A percentile compares a stretch with the other conserved stretches of the same genome.
phyloP scores from a whole-genome alignment of 306 rosid genomes.

The Ochetophila trinervis region DNA sequence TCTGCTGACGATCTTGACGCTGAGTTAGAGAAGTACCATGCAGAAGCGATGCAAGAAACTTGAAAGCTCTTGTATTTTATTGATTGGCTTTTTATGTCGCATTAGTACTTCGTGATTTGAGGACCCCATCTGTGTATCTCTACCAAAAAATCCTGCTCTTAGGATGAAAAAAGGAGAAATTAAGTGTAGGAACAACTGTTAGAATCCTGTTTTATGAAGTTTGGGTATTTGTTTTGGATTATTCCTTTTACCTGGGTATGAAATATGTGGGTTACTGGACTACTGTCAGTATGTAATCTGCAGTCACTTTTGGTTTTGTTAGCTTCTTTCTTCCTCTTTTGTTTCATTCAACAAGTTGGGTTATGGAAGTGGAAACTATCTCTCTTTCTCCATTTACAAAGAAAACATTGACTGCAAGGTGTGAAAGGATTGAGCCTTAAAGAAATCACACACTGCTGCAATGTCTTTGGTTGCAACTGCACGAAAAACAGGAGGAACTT shows the following conservation, averaged over 20 bases:
- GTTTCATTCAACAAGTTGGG: conserved; percentile 43
- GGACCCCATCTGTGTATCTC: conserved; percentile 43
- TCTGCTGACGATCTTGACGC: conserved; percentile 97
- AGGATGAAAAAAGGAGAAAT: conserved; percentile 31
- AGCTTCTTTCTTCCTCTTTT: conserved; percentile 28
- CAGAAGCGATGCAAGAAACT: conserved; percentile 73
- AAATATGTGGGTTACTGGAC: conserved; percentile 48
- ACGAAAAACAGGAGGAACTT: conserved; percentile 46
- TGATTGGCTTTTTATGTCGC: conserved; percentile 42
- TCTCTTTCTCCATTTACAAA: conserved; percentile 46
- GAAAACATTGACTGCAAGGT: conserved; percentile 53
- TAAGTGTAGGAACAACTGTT: conserved; percentile 39
- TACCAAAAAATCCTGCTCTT: conserved; percentile 38
- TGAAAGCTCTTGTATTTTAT: conserved; percentile 39
- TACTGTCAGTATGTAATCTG: conserved; percentile 37
- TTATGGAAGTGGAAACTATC: conserved; percentile 40
- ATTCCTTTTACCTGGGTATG: conserved; percentile 47
- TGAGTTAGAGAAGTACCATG: conserved; percentile 91
- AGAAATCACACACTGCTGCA: conserved; percentile 47
- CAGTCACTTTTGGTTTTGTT: conserved; percentile 22
- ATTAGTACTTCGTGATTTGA: conserved; percentile 43
- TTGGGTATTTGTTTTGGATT: conserved; percentile 49
- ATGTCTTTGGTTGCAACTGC: conserved; percentile 40
- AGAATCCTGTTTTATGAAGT: conserved; percentile 50
- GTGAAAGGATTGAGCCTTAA: conserved; percentile 55